Base-by-base conservation (phyloP, 768 basidiomycete species). In the Phlegmacium glaucopus region DNA sequence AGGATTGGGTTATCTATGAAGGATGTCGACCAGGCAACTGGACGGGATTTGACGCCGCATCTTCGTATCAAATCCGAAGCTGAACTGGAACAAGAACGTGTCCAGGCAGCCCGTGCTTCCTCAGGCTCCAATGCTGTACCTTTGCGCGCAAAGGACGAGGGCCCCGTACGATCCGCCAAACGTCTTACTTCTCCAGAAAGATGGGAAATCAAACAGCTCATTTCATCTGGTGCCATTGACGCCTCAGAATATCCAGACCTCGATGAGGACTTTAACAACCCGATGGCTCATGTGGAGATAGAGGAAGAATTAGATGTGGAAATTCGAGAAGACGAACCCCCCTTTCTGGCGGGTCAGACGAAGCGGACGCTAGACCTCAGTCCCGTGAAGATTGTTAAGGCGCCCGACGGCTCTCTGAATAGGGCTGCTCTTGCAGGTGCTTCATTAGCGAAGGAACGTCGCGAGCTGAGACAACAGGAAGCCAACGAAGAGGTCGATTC, bases 191-290 rank as follows among this genome's bases (percentile, higher is more conserved):
- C 90, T 6, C 96, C 96, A 1, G 96, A 99, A 66, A 83, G 96
- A 25, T 99, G 96, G 94, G 96, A 99, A 72, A 94, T 99, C 68
- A 97, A 98, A 67, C 96, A 98, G 64, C 81, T 99, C 47, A 96
- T 98, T 46, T 90, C 96, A 1, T 96, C 94, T 26, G 96, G 96
- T 36, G 90, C 85, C 12, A 79, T 97, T 45, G 84, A 85, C 53
- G 87, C 94, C 9, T 87, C 94, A 4, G 96, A 98, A 64, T 95
- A 94, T 59, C 94, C 93, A 2, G 90, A 95, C 26, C 72, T 96
- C 43, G 90, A 94, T 53, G 92, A 94, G 57, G 90, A 93, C 49
- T 80, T 87, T 61, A 78, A 66, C 45, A 85, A 90, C 58, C 83
- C 87, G 1, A 75, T 80, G 60, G 83, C 83, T 16, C 83, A 83